Conservation (phyloP, 2,329 filamentous ascomycete species). For the Periconia macrospinosa region DNA sequence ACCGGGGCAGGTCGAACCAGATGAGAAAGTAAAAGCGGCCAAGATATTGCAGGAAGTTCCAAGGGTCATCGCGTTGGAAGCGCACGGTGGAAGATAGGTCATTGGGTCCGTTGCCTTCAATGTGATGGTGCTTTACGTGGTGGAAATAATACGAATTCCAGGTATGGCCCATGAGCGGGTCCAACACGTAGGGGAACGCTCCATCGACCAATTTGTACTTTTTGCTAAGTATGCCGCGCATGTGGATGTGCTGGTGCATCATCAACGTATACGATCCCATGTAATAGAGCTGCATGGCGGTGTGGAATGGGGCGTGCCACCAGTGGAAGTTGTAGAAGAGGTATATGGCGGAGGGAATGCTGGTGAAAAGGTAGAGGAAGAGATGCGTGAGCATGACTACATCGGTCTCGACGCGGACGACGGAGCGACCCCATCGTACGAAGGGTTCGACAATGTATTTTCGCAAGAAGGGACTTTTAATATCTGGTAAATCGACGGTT, state of each 20-base stretch:
- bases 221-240: constrained; percentile 67
- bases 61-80: constrained; percentile 70
- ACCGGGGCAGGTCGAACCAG: constrained; percentile 74
- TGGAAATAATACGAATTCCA: constrained; percentile 87
- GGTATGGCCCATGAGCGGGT: constrained; percentile 79
- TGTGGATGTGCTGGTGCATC: constrained; percentile 85
- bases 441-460: constrained; percentile 62
- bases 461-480: constrained; percentile 42
- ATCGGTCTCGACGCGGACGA: constrained; percentile 69
- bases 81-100: constrained; percentile 76
- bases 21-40: constrained; percentile 72
- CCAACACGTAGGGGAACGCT: constrained; percentile 71
- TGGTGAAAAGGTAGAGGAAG: constrained; percentile 69
- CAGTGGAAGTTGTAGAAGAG: constrained; percentile 69
- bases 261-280: constrained; percentile 76
- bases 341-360: constrained; percentile 67
- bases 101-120: constrained; percentile 76
- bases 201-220: constrained; percentile 60
- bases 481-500: constrained; percentile 53
- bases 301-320: constrained; percentile 67
- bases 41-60: constrained; percentile 71
- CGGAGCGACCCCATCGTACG: constrained; percentile 54
- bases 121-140: constrained; percentile 83
- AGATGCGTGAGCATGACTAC: constrained; percentile 79
- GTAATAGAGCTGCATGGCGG: constrained; percentile 67